phyloP scores from a whole-genome alignment of 2,329 filamentous ascomycete genomes.

The Ophiocordyceps sinensis region DNA sequence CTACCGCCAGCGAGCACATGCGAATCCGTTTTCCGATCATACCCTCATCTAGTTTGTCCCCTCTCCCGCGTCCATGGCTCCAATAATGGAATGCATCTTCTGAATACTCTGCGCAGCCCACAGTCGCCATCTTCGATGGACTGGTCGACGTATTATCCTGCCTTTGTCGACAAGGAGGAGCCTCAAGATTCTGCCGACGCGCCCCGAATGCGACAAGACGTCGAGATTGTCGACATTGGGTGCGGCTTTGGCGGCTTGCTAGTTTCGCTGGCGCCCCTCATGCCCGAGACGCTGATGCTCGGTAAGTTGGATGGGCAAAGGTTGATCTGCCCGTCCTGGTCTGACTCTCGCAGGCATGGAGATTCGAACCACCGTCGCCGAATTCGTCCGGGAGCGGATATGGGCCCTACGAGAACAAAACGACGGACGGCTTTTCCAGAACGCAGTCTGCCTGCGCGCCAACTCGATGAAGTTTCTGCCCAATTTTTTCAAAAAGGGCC shows the following conservation, averaged over 20 bases:
- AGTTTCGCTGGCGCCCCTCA: slow-evolving; percentile 65
- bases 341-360: slow-evolving; percentile 53
- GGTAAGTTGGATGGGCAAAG: slow-evolving; percentile 33
- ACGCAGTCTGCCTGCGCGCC: slow-evolving; percentile 74
- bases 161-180: slow-evolving; percentile 37
- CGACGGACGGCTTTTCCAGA: slow-evolving; percentile 52
- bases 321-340: background rate
- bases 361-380: slow-evolving; percentile 78
- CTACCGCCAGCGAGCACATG: slow-evolving; percentile 90
- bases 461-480: slow-evolving; percentile 99
- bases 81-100: background rate
- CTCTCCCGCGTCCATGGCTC: background rate
- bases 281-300: slow-evolving; percentile 72
- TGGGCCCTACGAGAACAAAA: slow-evolving; percentile 62
- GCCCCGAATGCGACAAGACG: slow-evolving; percentile 36
- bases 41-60: slow-evolving; percentile 60
- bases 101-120: slow-evolving; percentile 40
- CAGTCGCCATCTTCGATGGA: slow-evolving; percentile 72
- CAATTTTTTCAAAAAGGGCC: slow-evolving; percentile 76
- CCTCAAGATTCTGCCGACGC: slow-evolving; percentile 13
- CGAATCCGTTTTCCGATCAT: slow-evolving; percentile 97
- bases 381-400: slow-evolving; percentile 82
- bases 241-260: slow-evolving; percentile 91
- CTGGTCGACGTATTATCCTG: slow-evolving; percentile 75
- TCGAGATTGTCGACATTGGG: slow-evolving; percentile 92